phyloP scores from a whole-genome alignment of 192 early-diverging fungal species.

The Coemansia sp. region DNA sequence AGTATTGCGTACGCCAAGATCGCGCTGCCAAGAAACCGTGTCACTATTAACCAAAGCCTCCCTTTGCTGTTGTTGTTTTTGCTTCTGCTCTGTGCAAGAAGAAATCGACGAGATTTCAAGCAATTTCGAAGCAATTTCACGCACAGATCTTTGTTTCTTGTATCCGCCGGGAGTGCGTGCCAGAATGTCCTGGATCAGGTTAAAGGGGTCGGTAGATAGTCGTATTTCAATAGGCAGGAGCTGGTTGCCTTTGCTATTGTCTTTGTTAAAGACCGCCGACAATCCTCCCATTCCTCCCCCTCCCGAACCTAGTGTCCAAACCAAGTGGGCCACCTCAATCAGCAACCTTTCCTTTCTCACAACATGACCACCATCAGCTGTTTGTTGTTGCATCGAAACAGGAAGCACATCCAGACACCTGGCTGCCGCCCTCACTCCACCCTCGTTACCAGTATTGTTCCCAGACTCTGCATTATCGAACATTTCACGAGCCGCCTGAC shows the following conservation, averaged over 20 bases:
- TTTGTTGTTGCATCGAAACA: not conserved
- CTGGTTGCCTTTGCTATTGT: not conserved
- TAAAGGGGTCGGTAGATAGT: conserved; percentile 21
- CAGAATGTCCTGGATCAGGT: conserved; percentile 19
- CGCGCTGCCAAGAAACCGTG: not conserved
- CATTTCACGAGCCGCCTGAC: conserved; percentile 41
- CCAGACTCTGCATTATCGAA: conserved; percentile 43
- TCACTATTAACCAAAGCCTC: not conserved
- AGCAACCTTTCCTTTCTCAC: conserved; percentile 25
- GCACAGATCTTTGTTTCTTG: conserved; percentile 22
- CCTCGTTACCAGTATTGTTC: conserved; percentile 13
- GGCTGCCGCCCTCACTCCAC: conserved; percentile 17
- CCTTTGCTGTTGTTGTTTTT: not conserved
- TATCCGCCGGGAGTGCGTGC: conserved; percentile 21
- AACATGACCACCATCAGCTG: not conserved
- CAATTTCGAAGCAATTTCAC: conserved; percentile 20
- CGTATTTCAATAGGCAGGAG: conserved; percentile 40
- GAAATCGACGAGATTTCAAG: not conserved
- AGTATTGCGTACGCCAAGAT: conserved; percentile 18
- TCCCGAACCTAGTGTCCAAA: conserved; percentile 11
- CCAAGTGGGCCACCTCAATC: conserved; percentile 30
- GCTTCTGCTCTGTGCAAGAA: not conserved
- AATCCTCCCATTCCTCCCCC: not conserved
- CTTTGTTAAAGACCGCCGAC: not conserved
- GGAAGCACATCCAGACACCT: conserved; percentile 29